These are phyloP conservation scores for Phytophthora rubi DNA, from an alignment of 352 stramenopile genomes.

Conservation along the genomic window DNA sequence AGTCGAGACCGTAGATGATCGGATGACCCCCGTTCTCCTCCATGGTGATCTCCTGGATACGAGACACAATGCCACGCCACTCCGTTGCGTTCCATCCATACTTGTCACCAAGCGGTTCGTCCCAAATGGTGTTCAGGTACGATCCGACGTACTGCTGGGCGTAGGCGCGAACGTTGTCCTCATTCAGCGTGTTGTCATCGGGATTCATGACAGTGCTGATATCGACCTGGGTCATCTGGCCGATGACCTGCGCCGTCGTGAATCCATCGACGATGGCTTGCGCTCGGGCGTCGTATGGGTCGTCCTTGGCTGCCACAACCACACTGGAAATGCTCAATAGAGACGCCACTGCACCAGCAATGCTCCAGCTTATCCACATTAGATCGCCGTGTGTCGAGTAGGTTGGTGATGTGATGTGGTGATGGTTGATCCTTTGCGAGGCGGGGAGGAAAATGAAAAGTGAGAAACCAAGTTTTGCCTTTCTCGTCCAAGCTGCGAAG, in stretches of 20 bases:
- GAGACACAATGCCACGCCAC: constrained; percentile 62
- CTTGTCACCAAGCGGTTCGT: constrained; percentile 47
- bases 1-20: constrained; percentile 89
- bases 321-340: neutral
- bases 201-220: constrained; percentile 70
- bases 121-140: constrained; percentile 83
- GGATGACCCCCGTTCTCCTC: constrained; percentile 63
- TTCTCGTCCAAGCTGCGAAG: constrained; percentile 9
- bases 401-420: constrained; percentile 10
- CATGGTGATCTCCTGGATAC: constrained; percentile 82
- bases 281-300: constrained; percentile 14
- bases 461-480: constrained; percentile 18
- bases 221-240: constrained; percentile 92
- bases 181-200: constrained; percentile 60
- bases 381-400: neutral
- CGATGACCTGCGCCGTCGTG: constrained; percentile 52
- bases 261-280: constrained; percentile 26
- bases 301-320: constrained; percentile 8
- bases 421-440: constrained; percentile 19
- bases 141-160: constrained; percentile 82
- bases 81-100: constrained; percentile 61
- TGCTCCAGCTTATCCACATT: constrained; percentile 30
- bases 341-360: constrained; percentile 5
- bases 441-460: constrained; percentile 30
- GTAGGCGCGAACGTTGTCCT: constrained; percentile 56